These are phyloP conservation scores for Lachnellula hyalina DNA, from an alignment of 2,329 filamentous ascomycete genomes.

Conservation along the genomic window DNA sequence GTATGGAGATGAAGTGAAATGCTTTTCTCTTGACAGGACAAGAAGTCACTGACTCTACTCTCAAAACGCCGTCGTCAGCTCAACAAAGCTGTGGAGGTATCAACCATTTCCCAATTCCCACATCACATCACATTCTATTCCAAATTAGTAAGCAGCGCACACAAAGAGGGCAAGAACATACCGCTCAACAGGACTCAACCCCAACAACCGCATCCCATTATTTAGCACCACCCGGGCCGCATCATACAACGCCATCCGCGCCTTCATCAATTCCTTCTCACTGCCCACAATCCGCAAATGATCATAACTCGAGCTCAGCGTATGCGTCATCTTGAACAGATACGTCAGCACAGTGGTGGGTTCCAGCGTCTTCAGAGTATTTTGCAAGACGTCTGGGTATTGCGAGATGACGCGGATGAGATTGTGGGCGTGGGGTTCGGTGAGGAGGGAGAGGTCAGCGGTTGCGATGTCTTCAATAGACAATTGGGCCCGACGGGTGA, in stretches of 20 bases:
- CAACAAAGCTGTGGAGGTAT: no score
- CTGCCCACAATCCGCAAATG: conserved; percentile 77
- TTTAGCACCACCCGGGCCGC: conserved; percentile 68
- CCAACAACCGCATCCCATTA: conserved; percentile 80
- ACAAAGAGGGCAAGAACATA: neutral
- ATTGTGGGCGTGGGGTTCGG: conserved; percentile 66
- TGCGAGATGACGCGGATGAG: conserved; percentile 72
- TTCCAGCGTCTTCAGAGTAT: conserved; percentile 80
- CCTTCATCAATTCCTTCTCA: conserved; percentile 64
- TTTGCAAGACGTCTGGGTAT: conserved; percentile 80
- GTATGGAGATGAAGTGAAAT: neutral
- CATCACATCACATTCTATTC: conserved; percentile 10
- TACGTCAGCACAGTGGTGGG: conserved; percentile 63
- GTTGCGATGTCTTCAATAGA: conserved; percentile 51
- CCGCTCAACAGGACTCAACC: conserved; percentile 67
- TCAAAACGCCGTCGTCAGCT: neutral
- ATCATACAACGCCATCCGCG: conserved; percentile 73
- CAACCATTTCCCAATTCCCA: neutral
- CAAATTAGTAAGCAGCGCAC: conserved; percentile 4
- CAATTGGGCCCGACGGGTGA: conserved; percentile 52
- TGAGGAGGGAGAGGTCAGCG: conserved; percentile 64
- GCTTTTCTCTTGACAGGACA: neutral
- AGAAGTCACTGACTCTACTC: neutral
- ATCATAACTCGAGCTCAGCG: conserved; percentile 75
- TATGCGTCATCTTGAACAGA: conserved; percentile 82